Evolutionary conservation across 2,329 filamentous ascomycete genomes (phyloP), one percentile per base, ranked within the genome.

Genomic region (Talaromyces amestolkiae): DNA sequence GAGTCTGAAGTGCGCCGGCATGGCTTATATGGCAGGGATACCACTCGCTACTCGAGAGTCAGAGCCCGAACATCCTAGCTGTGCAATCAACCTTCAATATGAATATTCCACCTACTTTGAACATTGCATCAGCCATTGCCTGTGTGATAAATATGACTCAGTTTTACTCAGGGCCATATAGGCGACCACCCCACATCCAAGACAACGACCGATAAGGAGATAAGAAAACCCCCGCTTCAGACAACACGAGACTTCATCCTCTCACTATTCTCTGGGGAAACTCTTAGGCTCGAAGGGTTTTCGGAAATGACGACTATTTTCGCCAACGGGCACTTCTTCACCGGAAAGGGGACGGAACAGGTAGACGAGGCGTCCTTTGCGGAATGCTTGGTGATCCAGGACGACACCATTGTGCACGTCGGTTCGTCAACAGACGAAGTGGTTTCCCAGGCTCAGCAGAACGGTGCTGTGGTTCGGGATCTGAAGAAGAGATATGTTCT

Each of bases 321-420:
- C 62, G 71, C 68, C 22, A 77, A 78, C 65, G 77, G 73, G 17
- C 75, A 73, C 22, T 69, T 79, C 56, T 77, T 78, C 64, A 69
- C 71, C 8, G 72, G 66, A 43, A 43, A 45, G 11, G 63, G 62
- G 13, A 35, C 58, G 13, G 49, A 51, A 15, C n/a, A 45, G 11
- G 41, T n/a, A 35, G 37, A 61, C 7, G 66, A 69, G 43, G 60
- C 71, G 2, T 77, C 76, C 58, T 70, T 71, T 7, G 68, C 77
- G 10, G 69, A 72, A 10, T 67, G 65, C 51, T 77, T 83, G 72
- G 71, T 82, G 15, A 71, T 82, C 19, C 68, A 76, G 13, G 72
- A 77, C 62, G 79, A 76, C 39, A 75, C 70, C 19, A 83, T 83
- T 58, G 68, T 69, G 9, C 77, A 81, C 67, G 74, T 83, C 39